phyloP scores from a whole-genome alignment of 2,329 filamentous ascomycete species.

The Fusarium haematococcum region DNA sequence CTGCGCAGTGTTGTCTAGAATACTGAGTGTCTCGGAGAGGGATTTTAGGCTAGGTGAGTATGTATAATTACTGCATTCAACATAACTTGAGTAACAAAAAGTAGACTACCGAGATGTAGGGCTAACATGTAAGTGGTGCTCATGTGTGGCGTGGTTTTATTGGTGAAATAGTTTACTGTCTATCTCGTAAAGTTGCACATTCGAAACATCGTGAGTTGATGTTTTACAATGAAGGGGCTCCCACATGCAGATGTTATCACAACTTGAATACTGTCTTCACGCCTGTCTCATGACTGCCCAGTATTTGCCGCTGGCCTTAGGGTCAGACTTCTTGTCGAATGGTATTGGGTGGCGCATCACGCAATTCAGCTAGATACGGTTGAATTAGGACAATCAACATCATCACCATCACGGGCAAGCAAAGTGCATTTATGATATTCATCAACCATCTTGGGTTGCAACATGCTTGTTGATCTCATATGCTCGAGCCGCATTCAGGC shows the following conservation, averaged over 20 bases:
- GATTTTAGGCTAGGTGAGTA: not conserved
- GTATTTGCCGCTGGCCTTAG: too few species aligned
- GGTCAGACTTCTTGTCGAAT: not conserved
- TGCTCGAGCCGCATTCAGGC: not conserved
- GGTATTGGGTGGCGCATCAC: not conserved
- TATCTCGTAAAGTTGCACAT: not conserved
- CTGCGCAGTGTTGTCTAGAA: not conserved
- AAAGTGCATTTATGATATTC: not conserved
- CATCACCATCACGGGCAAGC: not conserved
- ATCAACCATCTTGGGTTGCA: not conserved
- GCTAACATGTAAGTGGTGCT: not conserved
- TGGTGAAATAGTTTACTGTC: not conserved
- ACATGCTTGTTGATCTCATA: not conserved
- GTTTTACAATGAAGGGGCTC: not conserved
- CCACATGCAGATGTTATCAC: not conserved
- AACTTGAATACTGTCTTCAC: not conserved
- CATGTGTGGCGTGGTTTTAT: not conserved
- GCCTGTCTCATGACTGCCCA: not conserved
- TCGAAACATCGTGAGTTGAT: too few species aligned
- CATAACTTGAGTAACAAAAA: too few species aligned
- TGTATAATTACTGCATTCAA: not conserved
- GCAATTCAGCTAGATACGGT: not conserved
- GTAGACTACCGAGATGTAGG: too few species aligned
- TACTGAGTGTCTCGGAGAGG: too few species aligned
- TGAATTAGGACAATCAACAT: not conserved